Conservation (phyloP, 2,329 filamentous ascomycete species). For the Nothomitra cinnamomea region DNA sequence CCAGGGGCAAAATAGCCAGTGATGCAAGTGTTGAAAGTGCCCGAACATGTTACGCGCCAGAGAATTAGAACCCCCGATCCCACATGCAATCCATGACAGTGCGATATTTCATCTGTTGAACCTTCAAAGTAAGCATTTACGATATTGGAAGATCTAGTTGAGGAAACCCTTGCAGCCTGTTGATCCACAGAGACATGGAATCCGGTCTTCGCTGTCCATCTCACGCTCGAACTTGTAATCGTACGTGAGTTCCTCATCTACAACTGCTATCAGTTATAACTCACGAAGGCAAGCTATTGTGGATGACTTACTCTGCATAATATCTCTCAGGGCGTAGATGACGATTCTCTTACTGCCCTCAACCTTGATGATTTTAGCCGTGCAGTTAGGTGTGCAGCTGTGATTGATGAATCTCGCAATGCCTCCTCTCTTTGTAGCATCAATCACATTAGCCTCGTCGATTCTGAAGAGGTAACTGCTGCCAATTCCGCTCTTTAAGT, state of each 20-base stretch:
- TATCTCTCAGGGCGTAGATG: conserved; percentile 93
- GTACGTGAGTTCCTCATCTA: conserved; percentile 97
- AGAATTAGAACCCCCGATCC: no score
- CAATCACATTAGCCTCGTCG: conserved; percentile 91
- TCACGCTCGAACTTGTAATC: conserved; percentile 99
- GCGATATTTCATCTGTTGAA: no score
- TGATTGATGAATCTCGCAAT: conserved; percentile 99
- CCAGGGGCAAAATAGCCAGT: no score
- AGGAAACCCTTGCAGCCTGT: conserved; percentile 97
- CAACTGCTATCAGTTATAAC: neutral
- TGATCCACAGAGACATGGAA: conserved; percentile 92
- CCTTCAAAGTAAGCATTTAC: no score
- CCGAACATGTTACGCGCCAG: no score
- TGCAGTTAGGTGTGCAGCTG: conserved; percentile 95
- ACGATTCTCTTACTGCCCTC: conserved; percentile 97
- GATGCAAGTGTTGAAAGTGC: no score
- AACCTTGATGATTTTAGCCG: conserved; percentile 97
- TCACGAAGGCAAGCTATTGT: neutral
- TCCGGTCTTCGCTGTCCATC: conserved; percentile 83
- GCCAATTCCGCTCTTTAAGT: conserved; percentile 90
- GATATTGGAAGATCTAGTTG: conserved; percentile 42
- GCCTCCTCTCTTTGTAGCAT: conserved; percentile 95
- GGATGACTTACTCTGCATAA: conserved; percentile 66
- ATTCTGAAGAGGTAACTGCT: conserved; percentile 97
- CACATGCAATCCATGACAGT: no score